Conservation (phyloP, 2,329 filamentous ascomycete genomes). For the Furcasterigmium furcatum region DNA sequence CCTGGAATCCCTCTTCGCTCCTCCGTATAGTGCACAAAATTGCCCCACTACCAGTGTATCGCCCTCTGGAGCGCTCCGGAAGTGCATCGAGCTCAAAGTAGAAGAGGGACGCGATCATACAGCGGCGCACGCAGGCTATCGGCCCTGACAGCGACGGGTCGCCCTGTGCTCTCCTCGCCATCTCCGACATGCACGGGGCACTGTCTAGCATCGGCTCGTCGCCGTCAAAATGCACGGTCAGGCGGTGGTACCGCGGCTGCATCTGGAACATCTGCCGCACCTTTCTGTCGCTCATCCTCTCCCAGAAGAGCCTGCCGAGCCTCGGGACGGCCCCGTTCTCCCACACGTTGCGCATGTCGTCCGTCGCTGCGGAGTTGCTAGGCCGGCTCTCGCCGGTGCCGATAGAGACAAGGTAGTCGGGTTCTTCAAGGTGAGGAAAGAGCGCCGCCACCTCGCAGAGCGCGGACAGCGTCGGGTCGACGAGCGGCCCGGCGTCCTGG, state of each 20-base stretch:
- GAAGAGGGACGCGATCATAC: slow-evolving; percentile 1
- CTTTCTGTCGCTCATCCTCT: background rate
- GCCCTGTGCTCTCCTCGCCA: background rate
- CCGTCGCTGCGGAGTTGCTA: background rate
- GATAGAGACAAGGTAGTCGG: background rate
- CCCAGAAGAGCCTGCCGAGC: too few relatives aligned
- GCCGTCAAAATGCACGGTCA: background rate
- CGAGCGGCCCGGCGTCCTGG: background rate
- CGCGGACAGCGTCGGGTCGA: slow-evolving; percentile 1
- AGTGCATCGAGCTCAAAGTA: background rate
- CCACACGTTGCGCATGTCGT: background rate
- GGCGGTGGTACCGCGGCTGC: background rate
- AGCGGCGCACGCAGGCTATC: background rate
- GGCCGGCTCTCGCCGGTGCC: slow-evolving; percentile 1
- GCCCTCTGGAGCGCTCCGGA: background rate
- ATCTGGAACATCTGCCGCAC: background rate
- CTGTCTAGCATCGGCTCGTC: slow-evolving; percentile 1
- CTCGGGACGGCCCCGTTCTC: background rate
- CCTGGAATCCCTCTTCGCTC: background rate
- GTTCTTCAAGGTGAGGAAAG: background rate
- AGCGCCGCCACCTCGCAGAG: slow-evolving; percentile 1
- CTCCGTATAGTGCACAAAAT: background rate
- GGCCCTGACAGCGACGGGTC: background rate
- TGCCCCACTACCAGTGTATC: background rate
- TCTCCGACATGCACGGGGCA: background rate